Base-by-base conservation (phyloP, 768 basidiomycete species). In the Boletus pseudo-olivaceus region DNA sequence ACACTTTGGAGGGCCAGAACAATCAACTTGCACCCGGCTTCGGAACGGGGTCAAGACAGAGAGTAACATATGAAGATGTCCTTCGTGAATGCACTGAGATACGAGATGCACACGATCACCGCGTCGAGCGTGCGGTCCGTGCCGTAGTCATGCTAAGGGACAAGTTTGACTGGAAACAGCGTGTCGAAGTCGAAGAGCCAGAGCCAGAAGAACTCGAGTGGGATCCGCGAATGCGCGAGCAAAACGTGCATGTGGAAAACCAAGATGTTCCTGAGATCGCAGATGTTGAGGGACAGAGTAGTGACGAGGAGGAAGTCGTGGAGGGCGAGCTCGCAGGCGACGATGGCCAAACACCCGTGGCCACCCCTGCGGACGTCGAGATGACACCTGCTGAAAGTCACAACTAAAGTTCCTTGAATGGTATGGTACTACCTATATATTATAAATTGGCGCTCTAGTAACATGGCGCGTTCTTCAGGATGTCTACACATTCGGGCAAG, bases 81-180 rank as follows among this genome's bases (percentile, higher is more conserved):
- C 62, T 89, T 19, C 67, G 67, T 20, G 88, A 89, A 63, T 89
- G 87, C 62, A 78, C 75, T 1, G 79, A 83, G 56, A 84, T 92
- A 39, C 76, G 82, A 20, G 73, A 73, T 9, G 87, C 83, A 23
- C 90, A 93, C 60, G 90, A 93, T 68, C 75, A 73, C 43, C 79
- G 89, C 6, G 86, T 87, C 3, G 88, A 90, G 55, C 77, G 90
- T 11, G 90, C 90, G 0, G 78, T 87, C n/a, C 76, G 85, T 40
- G 90, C 91, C 0, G 90, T 93, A 10, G 77, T 76, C 37, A 85
- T 93, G 80, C 73, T 93, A 8, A 73, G 80, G 54, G 90, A 93
- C 52, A 87, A 82, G 68, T 92, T 85, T 66, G 88, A 92, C 44
- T 90, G 89, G 87, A 85, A 84, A 66, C 81, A 83, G 59, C 77